Evolutionary conservation across 2,329 filamentous ascomycete species (phyloP), one percentile per base, ranked within the genome.

Genomic region (Pyrenophora seminiperda): DNA sequence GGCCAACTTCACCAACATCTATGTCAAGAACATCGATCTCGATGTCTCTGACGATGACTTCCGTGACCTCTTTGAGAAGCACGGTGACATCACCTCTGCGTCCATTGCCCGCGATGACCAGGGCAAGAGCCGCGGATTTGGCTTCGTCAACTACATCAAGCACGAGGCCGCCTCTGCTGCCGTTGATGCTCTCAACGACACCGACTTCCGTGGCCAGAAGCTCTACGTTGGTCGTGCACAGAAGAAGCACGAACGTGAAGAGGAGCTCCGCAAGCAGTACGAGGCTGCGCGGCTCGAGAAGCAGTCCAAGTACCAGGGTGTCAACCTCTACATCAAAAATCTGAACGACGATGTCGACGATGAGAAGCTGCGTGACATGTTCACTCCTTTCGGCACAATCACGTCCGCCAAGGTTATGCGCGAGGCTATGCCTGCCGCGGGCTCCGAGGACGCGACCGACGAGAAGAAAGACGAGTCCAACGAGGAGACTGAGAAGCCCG

Each of bases 251-350:
- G 94, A 99, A 82, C 94, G 94, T 70, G 94, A 99, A 82, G 94
- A 99, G 81, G 94, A 99, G 79, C 87, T 99, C 55, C 92, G 94
- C 80, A 96, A 91, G 83, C 96, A 96, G 72, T 97, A 99, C 77
- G 94, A 99, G 79, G 93, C 93, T 70, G 91, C 91, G 68, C 93
- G 94, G 69, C 83, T 95, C 68, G 94, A 99, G 84, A 99, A 99
- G 83, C 92, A 91, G 75, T 95, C 86, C 81, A 99, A 99, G 83
- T 99, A 99, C 80, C 91, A 96, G 80, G 94, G 94, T 65, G 94
- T 99, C 76, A 99, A 99, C 82, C 84, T 99, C 41, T 99, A 99
- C 81, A 94, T 99, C 80, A 99, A 99, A 87, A 99, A 99, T 79
- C 82, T 99, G 54, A 89, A 91, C 61, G 94, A 99, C 65, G 94